These are phyloP conservation scores for Tetrahymena thermophila DNA, from an alignment of 73 alveolate genomes.

Conservation along the genomic window DNA sequence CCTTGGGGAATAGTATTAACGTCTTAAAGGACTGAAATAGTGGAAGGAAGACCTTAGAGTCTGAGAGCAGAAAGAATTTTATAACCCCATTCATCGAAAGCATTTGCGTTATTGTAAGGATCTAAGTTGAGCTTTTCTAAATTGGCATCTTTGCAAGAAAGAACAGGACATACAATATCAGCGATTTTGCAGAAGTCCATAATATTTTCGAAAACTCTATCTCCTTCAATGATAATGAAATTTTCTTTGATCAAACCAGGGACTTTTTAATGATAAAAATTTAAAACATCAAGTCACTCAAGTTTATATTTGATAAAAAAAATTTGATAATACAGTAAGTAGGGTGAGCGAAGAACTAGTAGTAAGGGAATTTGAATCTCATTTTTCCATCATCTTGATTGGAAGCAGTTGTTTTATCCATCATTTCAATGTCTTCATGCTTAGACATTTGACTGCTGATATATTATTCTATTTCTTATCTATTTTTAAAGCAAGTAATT, in stretches of 20 bases:
- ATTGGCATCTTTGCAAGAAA: slow-evolving; percentile 80
- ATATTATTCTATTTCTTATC: not conserved
- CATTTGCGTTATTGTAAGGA: slow-evolving; percentile 83
- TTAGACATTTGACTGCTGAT: not conserved
- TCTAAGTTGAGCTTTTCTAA: slow-evolving; percentile 72
- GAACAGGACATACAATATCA: slow-evolving; percentile 72
- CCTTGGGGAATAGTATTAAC: slow-evolving; percentile 55
- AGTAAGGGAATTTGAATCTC: slow-evolving; percentile 7
- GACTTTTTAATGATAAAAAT: not conserved
- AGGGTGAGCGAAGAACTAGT: not conserved
- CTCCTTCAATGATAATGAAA: slow-evolving; percentile 6
- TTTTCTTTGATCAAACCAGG: slow-evolving; percentile 16
- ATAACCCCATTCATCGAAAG: slow-evolving; percentile 94
- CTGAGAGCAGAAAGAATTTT: slow-evolving; percentile 73
- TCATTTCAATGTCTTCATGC: not conserved
- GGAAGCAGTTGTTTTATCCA: not conserved
- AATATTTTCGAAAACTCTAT: slow-evolving; percentile 36
- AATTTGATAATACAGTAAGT: not conserved
- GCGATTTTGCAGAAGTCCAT: slow-evolving; percentile 89
- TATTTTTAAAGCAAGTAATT: not conserved
- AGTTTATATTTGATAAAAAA: not conserved
- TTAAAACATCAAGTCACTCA: not conserved
- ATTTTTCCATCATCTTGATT: slow-evolving; percentile 7
- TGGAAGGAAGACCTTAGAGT: slow-evolving; percentile 86
- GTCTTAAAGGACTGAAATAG: slow-evolving; percentile 85